These are phyloP conservation scores for Neurospora sp. DNA, from an alignment of 495 filamentous ascomycete species.

Conservation along the genomic window DNA sequence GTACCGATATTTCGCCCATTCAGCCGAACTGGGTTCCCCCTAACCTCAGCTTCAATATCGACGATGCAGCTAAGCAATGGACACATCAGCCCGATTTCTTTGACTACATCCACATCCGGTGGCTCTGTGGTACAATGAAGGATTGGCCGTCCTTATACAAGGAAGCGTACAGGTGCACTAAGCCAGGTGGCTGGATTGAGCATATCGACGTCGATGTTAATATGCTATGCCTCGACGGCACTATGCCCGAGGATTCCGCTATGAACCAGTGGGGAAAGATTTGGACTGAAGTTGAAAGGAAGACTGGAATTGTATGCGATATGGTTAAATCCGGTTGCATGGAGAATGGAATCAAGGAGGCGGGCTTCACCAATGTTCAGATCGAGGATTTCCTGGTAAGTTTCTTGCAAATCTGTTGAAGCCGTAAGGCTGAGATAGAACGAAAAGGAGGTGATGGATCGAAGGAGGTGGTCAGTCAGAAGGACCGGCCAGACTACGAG, in stretches of 20 bases:
- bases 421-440: background rate
- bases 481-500: background rate
- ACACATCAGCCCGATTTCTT: constrained; percentile 33
- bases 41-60: constrained; percentile 39
- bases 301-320: background rate
- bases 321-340: constrained; percentile 31
- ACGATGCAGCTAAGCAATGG: constrained; percentile 42
- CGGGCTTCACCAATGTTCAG: constrained; percentile 45
- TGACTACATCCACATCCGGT: constrained; percentile 48
- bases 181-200: constrained; percentile 28
- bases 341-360: constrained; percentile 44
- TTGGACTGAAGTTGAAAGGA: background rate
- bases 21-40: constrained; percentile 36
- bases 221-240: background rate
- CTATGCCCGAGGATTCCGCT: background rate
- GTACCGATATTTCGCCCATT: constrained; percentile 50
- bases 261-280: background rate
- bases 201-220: constrained; percentile 1
- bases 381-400: background rate
- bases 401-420: background rate
- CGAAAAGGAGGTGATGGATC: background rate
- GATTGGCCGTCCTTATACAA: constrained; percentile 35
- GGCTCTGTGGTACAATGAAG: constrained; percentile 37
- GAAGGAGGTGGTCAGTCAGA: background rate
- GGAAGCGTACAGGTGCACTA: constrained; percentile 19